phyloP scores from a whole-genome alignment of 2,329 filamentous ascomycete genomes.

The Xylariaceae sp. region DNA sequence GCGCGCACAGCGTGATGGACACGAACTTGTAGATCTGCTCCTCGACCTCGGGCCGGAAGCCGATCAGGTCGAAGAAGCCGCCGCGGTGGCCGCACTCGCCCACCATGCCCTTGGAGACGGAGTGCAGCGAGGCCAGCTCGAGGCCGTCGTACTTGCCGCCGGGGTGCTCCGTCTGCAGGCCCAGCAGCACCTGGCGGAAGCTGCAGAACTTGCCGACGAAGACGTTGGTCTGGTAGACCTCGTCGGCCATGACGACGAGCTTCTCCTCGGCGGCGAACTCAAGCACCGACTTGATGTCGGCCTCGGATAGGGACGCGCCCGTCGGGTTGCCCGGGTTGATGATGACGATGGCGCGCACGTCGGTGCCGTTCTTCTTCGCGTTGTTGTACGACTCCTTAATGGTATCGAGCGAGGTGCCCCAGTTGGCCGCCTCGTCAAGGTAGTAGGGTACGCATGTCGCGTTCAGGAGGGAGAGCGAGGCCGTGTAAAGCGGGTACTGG shows the following conservation, averaged over 20 bases:
- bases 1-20: slow-evolving; percentile 91
- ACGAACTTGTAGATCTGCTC: slow-evolving; percentile 98
- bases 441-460: slow-evolving; percentile 87
- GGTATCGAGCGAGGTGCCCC: slow-evolving; percentile 78
- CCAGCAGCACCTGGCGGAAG: slow-evolving; percentile 83
- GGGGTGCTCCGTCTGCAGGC: slow-evolving; percentile 66
- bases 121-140: slow-evolving; percentile 88
- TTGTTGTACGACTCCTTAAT: slow-evolving; percentile 68
- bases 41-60: slow-evolving; percentile 77
- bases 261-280: slow-evolving; percentile 78
- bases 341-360: slow-evolving; percentile 88
- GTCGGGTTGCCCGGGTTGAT: slow-evolving; percentile 99
- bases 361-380: slow-evolving; percentile 68
- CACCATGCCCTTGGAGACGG: slow-evolving; percentile 95
- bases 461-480: slow-evolving; percentile 78
- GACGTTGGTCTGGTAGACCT: slow-evolving; percentile 99
- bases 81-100: slow-evolving; percentile 97
- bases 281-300: slow-evolving; percentile 77
- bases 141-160: slow-evolving; percentile 75
- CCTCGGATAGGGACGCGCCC: slow-evolving; percentile 71
- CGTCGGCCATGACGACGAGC: slow-evolving; percentile 87
- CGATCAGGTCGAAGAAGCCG: slow-evolving; percentile 93
- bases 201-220: slow-evolving; percentile 91
- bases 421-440: slow-evolving; percentile 76
- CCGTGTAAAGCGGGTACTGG: slow-evolving; percentile 96